Evolutionary conservation across 768 basidiomycete genomes (phyloP).

Genomic region (Auriscalpium microsporum): DNA sequence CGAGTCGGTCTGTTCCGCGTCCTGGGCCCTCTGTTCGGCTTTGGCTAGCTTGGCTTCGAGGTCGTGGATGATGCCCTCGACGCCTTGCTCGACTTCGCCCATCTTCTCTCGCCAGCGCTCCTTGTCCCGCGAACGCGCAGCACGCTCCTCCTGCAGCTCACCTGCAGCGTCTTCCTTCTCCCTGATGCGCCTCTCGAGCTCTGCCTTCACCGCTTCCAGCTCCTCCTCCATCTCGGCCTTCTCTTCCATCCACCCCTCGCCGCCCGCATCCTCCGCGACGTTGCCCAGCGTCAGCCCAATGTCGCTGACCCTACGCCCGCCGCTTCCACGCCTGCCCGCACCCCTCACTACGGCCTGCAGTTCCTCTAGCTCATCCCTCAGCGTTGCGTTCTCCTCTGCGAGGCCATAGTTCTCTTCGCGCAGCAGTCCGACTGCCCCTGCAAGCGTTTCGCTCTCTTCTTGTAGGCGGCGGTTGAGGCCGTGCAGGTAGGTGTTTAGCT

Average conservation of each 20-base stretch:
- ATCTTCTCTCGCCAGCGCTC: conserved; percentile 66
- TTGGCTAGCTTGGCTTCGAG: conserved; percentile 47
- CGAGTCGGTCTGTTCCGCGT: conserved; percentile 30
- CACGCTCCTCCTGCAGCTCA: conserved; percentile 45
- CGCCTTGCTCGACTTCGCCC: conserved; percentile 62
- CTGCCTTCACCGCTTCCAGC: conserved; percentile 24
- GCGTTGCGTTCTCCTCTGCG: conserved; percentile 11
- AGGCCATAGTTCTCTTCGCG: conserved; percentile 28
- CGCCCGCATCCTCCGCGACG: conserved; percentile 53
- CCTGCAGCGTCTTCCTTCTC: conserved; percentile 32
- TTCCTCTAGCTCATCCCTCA: conserved; percentile 11
- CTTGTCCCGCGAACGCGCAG: conserved; percentile 55
- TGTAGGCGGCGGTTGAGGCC: conserved; percentile 74
- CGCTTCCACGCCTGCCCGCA: conserved; percentile 26
- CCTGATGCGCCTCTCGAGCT: conserved; percentile 28
- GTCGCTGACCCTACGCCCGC: conserved; percentile 42
- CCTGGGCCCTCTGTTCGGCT: conserved; percentile 40
- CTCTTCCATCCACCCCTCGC: conserved; percentile 67
- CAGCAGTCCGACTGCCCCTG: conserved; percentile 47
- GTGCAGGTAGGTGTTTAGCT: conserved; percentile 81
- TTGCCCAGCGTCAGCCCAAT: conserved; percentile 45
- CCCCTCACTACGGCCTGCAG: conserved; percentile 9
- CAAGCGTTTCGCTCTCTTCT: conserved; percentile 72
- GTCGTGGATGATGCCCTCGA: conserved; percentile 55
- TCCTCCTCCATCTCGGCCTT: conserved; percentile 43